Percentiles rank a stretch among this genome's conserved stretches.
Conservation (phyloP, 1,284 basidiomycete genomes). For the Cutaneotrichosporon sp. region DNA sequence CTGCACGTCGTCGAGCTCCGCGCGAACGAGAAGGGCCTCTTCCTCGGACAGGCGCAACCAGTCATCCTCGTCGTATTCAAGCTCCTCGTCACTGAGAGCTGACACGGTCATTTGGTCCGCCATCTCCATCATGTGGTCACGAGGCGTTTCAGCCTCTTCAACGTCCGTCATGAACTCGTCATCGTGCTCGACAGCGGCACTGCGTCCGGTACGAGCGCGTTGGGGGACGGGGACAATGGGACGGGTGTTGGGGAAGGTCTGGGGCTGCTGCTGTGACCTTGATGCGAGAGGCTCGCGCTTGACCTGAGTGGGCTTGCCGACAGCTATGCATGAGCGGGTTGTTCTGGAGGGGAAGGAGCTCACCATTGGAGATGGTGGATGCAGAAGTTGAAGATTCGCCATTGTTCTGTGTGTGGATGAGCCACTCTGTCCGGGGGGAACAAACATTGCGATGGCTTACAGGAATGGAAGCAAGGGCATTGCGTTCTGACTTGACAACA, state of each 20-base stretch:
- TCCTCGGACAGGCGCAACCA: conserved; percentile 59
- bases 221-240: conserved; percentile 41
- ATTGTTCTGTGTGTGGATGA: conserved; percentile 19
- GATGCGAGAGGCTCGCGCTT: conserved; percentile 34
- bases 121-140: conserved; percentile 18
- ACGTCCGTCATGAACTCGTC: conserved; percentile 27
- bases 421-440: background rate
- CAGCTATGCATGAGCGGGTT: conserved; percentile 9
- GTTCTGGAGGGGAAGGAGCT: background rate
- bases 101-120: conserved; percentile 11
- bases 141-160: conserved; percentile 31
- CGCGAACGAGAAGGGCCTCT: conserved; percentile 32
- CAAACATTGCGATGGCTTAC: background rate
- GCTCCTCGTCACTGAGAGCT: conserved; percentile 28
- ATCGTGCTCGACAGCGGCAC: conserved; percentile 14
- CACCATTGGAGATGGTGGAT: background rate
- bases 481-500: conserved; percentile 42
- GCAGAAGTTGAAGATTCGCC: background rate
- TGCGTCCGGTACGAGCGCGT: conserved; percentile 23
- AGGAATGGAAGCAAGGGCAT: conserved; percentile 34
- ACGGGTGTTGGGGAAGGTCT: conserved; percentile 22
- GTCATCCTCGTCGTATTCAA: conserved; percentile 58
- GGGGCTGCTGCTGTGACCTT: conserved; percentile 21
- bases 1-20: conserved; percentile 43
- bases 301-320: conserved; percentile 18